These are phyloP conservation scores for Paramyrothecium roridum DNA, from an alignment of 2,329 filamentous ascomycete genomes.

Conservation along the genomic window DNA sequence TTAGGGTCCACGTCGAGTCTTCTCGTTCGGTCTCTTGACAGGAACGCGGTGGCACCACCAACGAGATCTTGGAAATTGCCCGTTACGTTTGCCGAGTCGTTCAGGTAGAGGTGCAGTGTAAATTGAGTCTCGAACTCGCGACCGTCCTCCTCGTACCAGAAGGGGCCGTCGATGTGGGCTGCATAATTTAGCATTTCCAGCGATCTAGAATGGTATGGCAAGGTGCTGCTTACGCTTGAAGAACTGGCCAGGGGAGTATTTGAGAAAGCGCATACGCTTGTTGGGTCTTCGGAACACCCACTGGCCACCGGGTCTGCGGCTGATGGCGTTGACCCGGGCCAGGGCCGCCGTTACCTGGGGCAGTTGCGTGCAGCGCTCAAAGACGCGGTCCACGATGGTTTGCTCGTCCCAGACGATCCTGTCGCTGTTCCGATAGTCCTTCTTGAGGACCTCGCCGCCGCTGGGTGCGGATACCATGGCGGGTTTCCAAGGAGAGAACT, in stretches of 20 bases:
- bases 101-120: constrained; percentile 52
- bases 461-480: constrained; percentile 66
- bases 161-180: constrained; percentile 68
- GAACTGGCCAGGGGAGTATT: constrained; percentile 69
- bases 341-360: constrained; percentile 39
- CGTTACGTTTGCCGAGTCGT: constrained; percentile 19
- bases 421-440: constrained; percentile 65
- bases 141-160: constrained; percentile 49
- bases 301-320: constrained; percentile 9
- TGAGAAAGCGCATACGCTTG: constrained; percentile 71
- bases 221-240: constrained; percentile 50
- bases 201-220: neutral
- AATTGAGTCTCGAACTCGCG: constrained; percentile 43
- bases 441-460: constrained; percentile 52
- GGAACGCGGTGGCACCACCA: constrained; percentile 55
- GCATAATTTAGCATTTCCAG: constrained; percentile 1
- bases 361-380: constrained; percentile 50
- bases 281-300: constrained; percentile 58
- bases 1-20: constrained; percentile 53
- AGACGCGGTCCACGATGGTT: constrained; percentile 60
- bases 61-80: constrained; percentile 17
- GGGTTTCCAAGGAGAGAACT: constrained; percentile 52
- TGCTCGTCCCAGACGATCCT: constrained; percentile 72
- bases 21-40: constrained; percentile 37
- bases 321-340: constrained; percentile 22